These are phyloP conservation scores for Zygoascus bituminiphila DNA, from an alignment of 805 yeast genomes.

Conservation along the genomic window DNA sequence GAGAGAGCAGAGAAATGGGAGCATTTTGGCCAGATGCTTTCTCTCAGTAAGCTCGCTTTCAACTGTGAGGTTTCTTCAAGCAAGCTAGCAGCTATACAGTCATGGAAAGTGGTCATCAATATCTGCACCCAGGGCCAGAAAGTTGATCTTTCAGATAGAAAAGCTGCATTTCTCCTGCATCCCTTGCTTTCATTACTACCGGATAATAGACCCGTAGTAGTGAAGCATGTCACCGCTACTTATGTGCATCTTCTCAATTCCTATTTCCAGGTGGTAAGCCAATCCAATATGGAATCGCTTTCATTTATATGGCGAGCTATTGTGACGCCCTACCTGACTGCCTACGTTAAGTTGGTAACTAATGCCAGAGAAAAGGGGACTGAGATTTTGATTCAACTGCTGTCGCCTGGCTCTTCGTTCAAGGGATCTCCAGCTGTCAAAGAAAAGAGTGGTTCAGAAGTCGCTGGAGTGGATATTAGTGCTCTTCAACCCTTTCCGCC, in stretches of 20 bases:
- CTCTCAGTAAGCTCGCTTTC: slow-evolving; percentile 11
- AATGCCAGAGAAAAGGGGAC: slow-evolving; percentile 4
- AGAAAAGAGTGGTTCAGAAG: not conserved
- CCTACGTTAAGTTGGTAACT: slow-evolving; percentile 1
- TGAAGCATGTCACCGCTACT: slow-evolving; percentile 2
- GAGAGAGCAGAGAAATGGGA: slow-evolving; percentile 13
- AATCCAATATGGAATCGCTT: not conserved
- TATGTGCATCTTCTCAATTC: slow-evolving; percentile 3
- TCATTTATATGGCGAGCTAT: not conserved
- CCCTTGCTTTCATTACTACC: slow-evolving; percentile 11
- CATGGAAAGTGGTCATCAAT: slow-evolving; percentile 16
- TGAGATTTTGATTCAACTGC: slow-evolving; percentile 7
- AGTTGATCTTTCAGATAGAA: not conserved
- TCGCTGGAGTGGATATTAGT: not conserved
- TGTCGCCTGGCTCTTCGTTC: not conserved
- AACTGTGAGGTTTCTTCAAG: slow-evolving; percentile 11
- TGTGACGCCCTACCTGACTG: slow-evolving; percentile 5
- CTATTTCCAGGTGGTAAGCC: slow-evolving; percentile 1
- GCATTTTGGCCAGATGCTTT: slow-evolving; percentile 9
- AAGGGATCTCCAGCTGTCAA: not conserved
- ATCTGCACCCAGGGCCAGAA: slow-evolving; percentile 3
- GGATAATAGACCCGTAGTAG: slow-evolving; percentile 9
- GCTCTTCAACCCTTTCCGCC: slow-evolving; percentile 7
- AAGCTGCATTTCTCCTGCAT: slow-evolving; percentile 10
- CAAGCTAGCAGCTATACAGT: slow-evolving; percentile 11